phyloP scores from a whole-genome alignment of 495 filamentous ascomycete genomes.

The Aspergillus wentii region DNA sequence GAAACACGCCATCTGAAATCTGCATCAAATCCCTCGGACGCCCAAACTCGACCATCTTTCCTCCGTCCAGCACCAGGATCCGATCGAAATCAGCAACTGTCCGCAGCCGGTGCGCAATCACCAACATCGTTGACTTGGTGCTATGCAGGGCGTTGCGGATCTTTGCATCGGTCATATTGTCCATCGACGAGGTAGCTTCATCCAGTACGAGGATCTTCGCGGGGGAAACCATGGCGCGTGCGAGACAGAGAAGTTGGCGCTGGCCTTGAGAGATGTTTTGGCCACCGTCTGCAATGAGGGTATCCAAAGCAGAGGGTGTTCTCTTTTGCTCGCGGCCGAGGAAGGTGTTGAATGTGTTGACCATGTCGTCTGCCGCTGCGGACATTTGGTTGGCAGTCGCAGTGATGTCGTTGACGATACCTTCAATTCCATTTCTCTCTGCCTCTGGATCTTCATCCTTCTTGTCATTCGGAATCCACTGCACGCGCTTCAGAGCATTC shows the following conservation, averaged over 20 bases:
- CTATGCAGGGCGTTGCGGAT: too few relatives aligned
- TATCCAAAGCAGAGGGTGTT: slow-evolving; percentile 53
- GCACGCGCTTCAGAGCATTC: slow-evolving; percentile 57
- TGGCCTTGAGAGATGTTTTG: slow-evolving; percentile 75
- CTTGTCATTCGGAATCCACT: too few relatives aligned
- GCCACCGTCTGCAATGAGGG: slow-evolving; percentile 61
- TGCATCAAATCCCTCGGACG: slow-evolving; percentile 57
- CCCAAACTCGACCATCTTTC: slow-evolving; percentile 61
- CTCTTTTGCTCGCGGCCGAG: slow-evolving; percentile 35
- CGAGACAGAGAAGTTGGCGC: slow-evolving; percentile 72
- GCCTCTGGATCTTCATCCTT: too few relatives aligned
- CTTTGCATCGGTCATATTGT: slow-evolving; percentile 71
- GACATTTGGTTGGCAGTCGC: too few relatives aligned
- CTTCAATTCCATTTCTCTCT: too few relatives aligned
- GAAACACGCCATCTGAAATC: slow-evolving; percentile 46
- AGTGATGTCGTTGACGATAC: too few relatives aligned
- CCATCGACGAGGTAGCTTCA: slow-evolving; percentile 75
- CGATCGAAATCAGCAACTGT: slow-evolving; percentile 75
- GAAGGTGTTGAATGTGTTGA: slow-evolving; percentile 11
- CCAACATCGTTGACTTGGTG: slow-evolving; percentile 65
- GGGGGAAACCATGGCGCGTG: slow-evolving; percentile 67
- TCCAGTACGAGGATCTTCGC: slow-evolving; percentile 76
- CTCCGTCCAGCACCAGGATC: slow-evolving; percentile 67
- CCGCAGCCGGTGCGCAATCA: slow-evolving; percentile 72
- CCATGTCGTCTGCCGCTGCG: neutral